A percentile compares a stretch with the other conserved stretches of the same genome.
phyloP scores from a whole-genome alignment of 352 stramenopile genomes.

The Globisporangium splendens region DNA sequence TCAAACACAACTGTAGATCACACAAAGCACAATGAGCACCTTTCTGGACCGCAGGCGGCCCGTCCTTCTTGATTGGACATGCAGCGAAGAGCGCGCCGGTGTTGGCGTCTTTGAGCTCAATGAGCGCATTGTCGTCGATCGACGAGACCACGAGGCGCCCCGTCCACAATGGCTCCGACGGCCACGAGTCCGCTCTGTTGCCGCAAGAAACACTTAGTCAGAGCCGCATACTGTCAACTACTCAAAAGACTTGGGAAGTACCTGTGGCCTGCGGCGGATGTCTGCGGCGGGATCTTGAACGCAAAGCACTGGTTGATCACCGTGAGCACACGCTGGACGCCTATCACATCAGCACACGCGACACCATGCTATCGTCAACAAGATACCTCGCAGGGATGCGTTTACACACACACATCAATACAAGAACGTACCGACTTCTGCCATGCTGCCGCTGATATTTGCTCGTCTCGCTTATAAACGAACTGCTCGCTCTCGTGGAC shows the following conservation, averaged over 20 bases:
- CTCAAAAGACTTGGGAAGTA: conserved; percentile 9
- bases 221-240: not conserved
- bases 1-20: too few species aligned
- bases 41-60: conserved; percentile 59
- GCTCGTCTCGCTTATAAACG: not conserved
- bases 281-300: conserved; percentile 66
- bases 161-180: conserved; percentile 54
- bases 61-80: conserved; percentile 56
- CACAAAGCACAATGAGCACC: too few species aligned
- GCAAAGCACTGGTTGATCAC: conserved; percentile 72
- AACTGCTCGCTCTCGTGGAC: not conserved
- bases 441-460: not conserved
- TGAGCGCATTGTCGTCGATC: conserved; percentile 50
- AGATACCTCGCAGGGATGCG: not conserved
- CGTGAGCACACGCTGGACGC: conserved; percentile 52
- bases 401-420: not conserved
- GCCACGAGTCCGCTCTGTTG: conserved; percentile 60
- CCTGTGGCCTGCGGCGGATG: conserved; percentile 54
- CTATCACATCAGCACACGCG: conserved; percentile 10
- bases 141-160: conserved; percentile 58
- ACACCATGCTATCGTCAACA: not conserved
- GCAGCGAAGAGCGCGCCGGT: conserved; percentile 55
- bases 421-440: not conserved
- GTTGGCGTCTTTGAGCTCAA: conserved; percentile 58
- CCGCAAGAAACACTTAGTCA: not conserved